Evolutionary conservation across 1,139 yeast genomes (phyloP), one percentile per base, ranked within the genome.

Genomic region (Sugiyamaella castrensis): DNA sequence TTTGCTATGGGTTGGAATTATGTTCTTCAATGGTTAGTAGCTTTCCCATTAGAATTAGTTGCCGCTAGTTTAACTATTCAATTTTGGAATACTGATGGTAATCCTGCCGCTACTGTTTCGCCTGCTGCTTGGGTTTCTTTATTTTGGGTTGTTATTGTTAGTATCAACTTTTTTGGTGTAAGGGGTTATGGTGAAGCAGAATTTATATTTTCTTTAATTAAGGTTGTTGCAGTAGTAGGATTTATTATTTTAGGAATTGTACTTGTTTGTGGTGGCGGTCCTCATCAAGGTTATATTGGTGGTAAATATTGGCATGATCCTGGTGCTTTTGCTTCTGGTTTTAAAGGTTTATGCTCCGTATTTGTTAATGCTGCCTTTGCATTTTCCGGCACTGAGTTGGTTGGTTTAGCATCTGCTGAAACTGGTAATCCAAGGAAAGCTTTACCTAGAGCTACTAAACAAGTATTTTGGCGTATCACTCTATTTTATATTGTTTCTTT

Each of bases 311-410:
- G 87, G 87, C 74, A 74, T 53, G 61, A 72, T 50, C 86, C 87
- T 0, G 88, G 87, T 45, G 77, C 87, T 4, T 80, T 73, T 71
- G 56, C 55, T 19, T 41, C 50, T 75, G 91, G 74, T 53, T 87
- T 79, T 74, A 87, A 88, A 65, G 97, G 96, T 61, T 80, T 87
- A 39, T 80, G 91, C 64, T 72, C 87, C 30, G 84, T 84, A 46
- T 84, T 91, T 63, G 86, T 89, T 48, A 81, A 84, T 36, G 95
- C 96, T 27, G 95, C 96, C 1, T 89, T 88, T 70, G 83, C 96
- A 2, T 87, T 86, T 60, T 88, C 89, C 48, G 94, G 95, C 58
- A 80, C 86, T 50, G 96, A 87, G 71, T 74, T 85, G 62, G 84
- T 84, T 54, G 95, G 95, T 52, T 75, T 89, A 54, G 91, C 95